Base-by-base conservation (phyloP, 129 eudicot genomes). In the Chrysanthemum lavandulifolium region DNA sequence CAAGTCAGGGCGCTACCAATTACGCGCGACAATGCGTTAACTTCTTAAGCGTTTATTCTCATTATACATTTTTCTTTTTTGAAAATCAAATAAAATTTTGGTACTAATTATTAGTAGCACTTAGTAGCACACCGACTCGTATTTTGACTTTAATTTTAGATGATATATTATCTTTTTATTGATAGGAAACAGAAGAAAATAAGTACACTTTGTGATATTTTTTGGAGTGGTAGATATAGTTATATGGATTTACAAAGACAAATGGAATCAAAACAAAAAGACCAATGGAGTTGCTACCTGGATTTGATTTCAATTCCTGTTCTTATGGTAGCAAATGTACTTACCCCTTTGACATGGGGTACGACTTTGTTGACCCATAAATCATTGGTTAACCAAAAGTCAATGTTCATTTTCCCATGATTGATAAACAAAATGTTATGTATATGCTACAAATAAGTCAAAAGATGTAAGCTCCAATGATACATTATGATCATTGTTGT, bases 231-330 rank as follows among this genome's bases (percentile, higher is more conserved):
- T 64, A 68, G 60, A 47, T 48, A 63, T 45, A 61, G 29, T 40
- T 1, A 40, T 1, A 40, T 6, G 0, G 47, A 65, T 29, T 15
- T 67, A 75, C 13, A 47, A 56, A 47, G 79, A 77, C 72, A 77
- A 36, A 53, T 15, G 16, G 21, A 67, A 62, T 68, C 33, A 13
- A 54, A 63, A 64, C 76, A 65, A 78, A 64, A 62, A 25, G 27
- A 62, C 29, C 5, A 70, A 77, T 78, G 77, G 82, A 71, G 82
- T 77, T 61, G 81, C 81, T 77, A 63, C 81, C 73, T 55, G 21
- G 51, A 58, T 55, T 55, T 33, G 71, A 70, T 55, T 48, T 77
- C 43, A 65, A 70, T 55, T 48, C 71, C 43, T 18, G 71, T 69
- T 65, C 65, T 61, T 61, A 61, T 33, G 63, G 75, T 61, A 70